Evolutionary conservation across 345 rosid genomes (phyloP), one percentile per base, ranked within the genome.

Genomic region (Excoecaria agallocha): DNA sequence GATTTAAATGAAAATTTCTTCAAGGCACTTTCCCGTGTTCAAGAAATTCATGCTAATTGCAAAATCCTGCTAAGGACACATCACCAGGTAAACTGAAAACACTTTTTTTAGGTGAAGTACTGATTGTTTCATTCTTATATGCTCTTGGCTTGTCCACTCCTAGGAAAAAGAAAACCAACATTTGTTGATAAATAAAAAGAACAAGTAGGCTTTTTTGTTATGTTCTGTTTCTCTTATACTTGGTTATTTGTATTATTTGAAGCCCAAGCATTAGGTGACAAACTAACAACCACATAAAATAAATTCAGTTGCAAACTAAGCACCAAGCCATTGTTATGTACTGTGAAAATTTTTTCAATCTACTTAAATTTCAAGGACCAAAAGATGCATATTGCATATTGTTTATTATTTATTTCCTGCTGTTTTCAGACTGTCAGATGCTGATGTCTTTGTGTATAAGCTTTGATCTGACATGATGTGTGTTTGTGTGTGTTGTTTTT

Each of bases 1-100:
- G 98, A 90, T 19, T 79, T 95, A 75, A 84, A 86, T 30, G 98
- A 91, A 73, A 76, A 85, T 74, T 95, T 95, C 85, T 95, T 95
- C 80, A 87, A 87, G 91, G 98, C 99, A 10, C 94, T 95, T 71
- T 85, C 92, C 69, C 96, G 91, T 63, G 97, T 93, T 84, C 98
- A 95, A 78, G 96, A 93, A 76, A 95, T 95, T 77, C 99, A 95
- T 81, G 84, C 94, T 73, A 93, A 95, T 81, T 93, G 98, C 89
- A 91, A 95, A 85, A 67, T 95, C 60, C 92, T 95, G 25, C 88
- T 95, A 56, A 87, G 98, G 81, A 95, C 98, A 15, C 98, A 93
- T 86, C 99, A 95, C 81, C 98, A 95, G 91, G 99, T 92, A 75
- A 38, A 30, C 2, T 19, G 4, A 8, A 10, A 30, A 30, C 38